A percentile compares a stretch with the other conserved stretches of the same genome.
Evolutionary conservation across 2,329 filamentous ascomycete genomes (phyloP).

Genomic region (Colletotrichum trifolii): DNA sequence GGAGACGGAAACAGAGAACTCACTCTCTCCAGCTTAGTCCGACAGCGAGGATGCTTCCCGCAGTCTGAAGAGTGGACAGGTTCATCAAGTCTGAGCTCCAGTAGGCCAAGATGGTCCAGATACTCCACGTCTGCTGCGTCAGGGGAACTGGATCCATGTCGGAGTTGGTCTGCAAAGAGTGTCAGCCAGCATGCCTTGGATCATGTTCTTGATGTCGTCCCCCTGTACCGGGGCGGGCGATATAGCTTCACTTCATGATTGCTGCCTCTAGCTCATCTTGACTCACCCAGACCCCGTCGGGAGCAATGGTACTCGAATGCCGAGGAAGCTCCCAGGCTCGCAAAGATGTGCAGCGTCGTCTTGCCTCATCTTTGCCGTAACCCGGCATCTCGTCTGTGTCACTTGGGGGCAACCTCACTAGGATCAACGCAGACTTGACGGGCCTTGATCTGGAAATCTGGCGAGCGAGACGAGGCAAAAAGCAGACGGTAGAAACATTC

Average conservation of each 20-base stretch:
- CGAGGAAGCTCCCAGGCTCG: constrained; percentile 60
- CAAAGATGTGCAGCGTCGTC: constrained; percentile 51
- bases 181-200: neutral
- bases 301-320: constrained; percentile 58
- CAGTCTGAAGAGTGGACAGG: constrained; percentile 48
- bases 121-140: constrained; percentile 46
- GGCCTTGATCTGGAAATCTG: too few species aligned
- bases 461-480: too few species aligned
- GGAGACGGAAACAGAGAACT: neutral
- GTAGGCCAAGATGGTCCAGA: constrained; percentile 49
- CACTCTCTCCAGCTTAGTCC: constrained; percentile 46
- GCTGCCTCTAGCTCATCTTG: neutral
- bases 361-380: constrained; percentile 42
- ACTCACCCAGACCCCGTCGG: constrained; percentile 53
- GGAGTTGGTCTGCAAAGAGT: constrained; percentile 19
- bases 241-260: neutral
- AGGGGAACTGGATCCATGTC: constrained; percentile 34
- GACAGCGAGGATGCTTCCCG: constrained; percentile 47
- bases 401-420: too few species aligned
- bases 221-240: too few species aligned
- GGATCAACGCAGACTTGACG: too few species aligned
- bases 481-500: neutral
- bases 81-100: constrained; percentile 51
- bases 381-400: constrained; percentile 37
- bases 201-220: too few species aligned